Base-by-base conservation (phyloP, 345 rosid genomes). In the Lepidium africanum region DNA sequence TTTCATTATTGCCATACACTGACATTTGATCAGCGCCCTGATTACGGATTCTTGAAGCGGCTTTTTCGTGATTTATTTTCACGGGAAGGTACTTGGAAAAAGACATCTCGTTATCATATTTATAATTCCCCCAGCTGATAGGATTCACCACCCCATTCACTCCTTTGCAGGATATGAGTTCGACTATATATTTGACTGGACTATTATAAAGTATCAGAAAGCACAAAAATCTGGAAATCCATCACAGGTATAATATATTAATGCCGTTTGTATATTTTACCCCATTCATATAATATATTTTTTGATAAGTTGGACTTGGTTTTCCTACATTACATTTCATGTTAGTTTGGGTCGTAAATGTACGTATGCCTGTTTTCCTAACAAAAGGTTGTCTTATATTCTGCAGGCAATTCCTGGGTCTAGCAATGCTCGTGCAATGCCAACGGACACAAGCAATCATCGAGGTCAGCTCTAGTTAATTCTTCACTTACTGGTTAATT, bases 141-240 rank as follows among this genome's bases (percentile, higher is more conserved):
- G 21, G 40, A 21, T 50, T 60, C 14, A 9, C 38, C 21, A 39
- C 51, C 49, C 42, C n/a, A 6, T 9, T 67, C 36, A 35, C 58
- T 60, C 54, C 59, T 59, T 9, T 50, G 66, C 83, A 93, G 98
- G 94, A 53, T 87, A 82, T 78, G 87, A 85, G 58, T 80, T 87
- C 54, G 96, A 93, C 80, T 86, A 78, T 72, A 79, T 88, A 42
- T 93, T 85, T 84, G 98, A 93, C 77, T 93, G 98, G 98, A 88
- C 97, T 16, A 84, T 90, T 64, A 83, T 88, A 33, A 90, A 93
- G 88, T 83, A 88, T 78, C 92, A 90, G 76, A 84, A 87, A 76
- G 74, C 93, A 5, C 90, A 85, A 66, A 91, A 82, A 79, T 56
- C 52, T 59, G 83, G 78, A 84, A 70, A 80, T 76, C 90, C 81